A percentile compares a stretch with the other conserved stretches of the same genome.
Evolutionary conservation across 2,329 filamentous ascomycete genomes (phyloP).

Genomic region (Phaeomoniella chlamydospora): DNA sequence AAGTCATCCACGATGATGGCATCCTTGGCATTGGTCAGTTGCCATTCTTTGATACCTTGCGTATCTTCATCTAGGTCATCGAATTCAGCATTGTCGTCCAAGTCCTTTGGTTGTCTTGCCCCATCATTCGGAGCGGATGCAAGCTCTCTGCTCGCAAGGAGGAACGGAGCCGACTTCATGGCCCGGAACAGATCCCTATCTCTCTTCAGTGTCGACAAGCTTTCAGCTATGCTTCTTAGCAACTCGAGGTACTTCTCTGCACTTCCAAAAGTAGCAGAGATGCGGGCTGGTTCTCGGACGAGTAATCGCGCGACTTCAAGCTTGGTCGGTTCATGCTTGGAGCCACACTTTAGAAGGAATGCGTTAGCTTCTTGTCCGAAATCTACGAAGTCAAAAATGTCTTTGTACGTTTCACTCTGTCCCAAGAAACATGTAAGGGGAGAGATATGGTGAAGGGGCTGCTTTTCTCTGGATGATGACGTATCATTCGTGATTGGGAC

Average conservation of each 20-base stretch:
- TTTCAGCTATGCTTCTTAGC: conserved; percentile 66
- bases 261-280: conserved; percentile 66
- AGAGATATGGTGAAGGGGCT: conserved; percentile 38
- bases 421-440: conserved; percentile 74
- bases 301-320: conserved; percentile 70
- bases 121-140: conserved; percentile 14
- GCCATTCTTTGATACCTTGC: conserved; percentile 59
- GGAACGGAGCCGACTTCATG: conserved; percentile 61
- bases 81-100: conserved; percentile 12
- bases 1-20: conserved; percentile 80
- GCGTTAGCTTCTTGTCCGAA: conserved; percentile 78
- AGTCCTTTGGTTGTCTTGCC: conserved; percentile 5
- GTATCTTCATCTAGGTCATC: conserved; percentile 41
- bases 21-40: conserved; percentile 55
- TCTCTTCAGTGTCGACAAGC: conserved; percentile 52
- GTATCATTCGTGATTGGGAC: conserved; percentile 45
- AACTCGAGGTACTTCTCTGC: conserved; percentile 78
- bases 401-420: conserved; percentile 54
- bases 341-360: conserved; percentile 78
- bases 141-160: conserved; percentile 73
- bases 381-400: conserved; percentile 95
- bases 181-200: conserved; percentile 65
- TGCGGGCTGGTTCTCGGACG: conserved; percentile 67
- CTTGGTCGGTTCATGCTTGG: conserved; percentile 81
- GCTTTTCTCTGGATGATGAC: conserved; percentile 24